Base-by-base conservation (phyloP, 306 rosid species). In the Rosa multiflora region DNA sequence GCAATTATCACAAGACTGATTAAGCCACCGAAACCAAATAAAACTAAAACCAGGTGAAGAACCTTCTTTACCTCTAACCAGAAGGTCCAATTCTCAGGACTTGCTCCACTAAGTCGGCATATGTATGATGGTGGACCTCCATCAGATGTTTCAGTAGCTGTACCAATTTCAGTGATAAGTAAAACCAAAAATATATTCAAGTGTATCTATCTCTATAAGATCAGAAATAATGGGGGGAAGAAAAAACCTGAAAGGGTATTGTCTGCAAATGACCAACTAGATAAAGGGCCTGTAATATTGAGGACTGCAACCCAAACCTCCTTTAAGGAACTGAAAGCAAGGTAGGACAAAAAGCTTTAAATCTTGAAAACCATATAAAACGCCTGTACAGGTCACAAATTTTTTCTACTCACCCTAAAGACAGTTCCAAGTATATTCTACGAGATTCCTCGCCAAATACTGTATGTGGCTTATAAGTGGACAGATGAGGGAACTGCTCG, bases 261-360 rank as follows among this genome's bases (percentile, higher is more conserved):
- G 71, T 93, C 97, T 61, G 98, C 97, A 85, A 95, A 92, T 78
- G 99, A 95, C 99, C 99, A 95, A 82, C 86, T 84, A n/a, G 97
- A 91, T 90, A 95, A 87, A 71, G 98, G 99, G 77, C 99, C 99
- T 9, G 99, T 95, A 78, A 95, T 89, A 80, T 95, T 95, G 59
- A 95, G 89, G 83, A 90, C 98, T 1, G 98, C 74, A 81, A 90
- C 98, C 99, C 99, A 93, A 59, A 95, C 82, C 88, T 95, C 99
- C 88, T 91, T 86, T 47, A 93, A 79, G 78, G 99, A 90, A 72
- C 97, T 95, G 87, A 77, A 72, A 84, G 72, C 75, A 78, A 82
- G 70, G 80, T 59, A 62, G 43, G 44, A 64, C 43, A 67, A 4
- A n/a, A 76, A 80, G 48, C 35, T 35, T 20, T 66, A 59, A 76